These are phyloP conservation scores for Brassica juncea DNA, from an alignment of 345 rosid genomes.

Conservation along the genomic window DNA sequence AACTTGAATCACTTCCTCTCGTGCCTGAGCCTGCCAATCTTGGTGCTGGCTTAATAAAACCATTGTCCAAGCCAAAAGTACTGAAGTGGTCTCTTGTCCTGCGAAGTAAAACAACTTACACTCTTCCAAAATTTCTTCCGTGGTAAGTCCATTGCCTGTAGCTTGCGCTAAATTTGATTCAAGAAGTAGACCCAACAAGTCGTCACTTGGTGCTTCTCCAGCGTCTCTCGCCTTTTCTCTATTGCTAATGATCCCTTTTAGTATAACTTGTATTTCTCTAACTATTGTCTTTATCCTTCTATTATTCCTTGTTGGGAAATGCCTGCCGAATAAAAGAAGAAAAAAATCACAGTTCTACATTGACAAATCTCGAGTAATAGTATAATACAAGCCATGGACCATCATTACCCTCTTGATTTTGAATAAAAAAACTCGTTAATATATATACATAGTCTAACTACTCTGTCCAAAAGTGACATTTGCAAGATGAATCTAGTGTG, in stretches of 20 bases:
- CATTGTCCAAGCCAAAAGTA: slow-evolving; percentile 58
- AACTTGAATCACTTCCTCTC: slow-evolving; percentile 58
- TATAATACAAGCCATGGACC: not conserved
- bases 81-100: slow-evolving; percentile 65
- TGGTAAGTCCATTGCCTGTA: slow-evolving; percentile 40
- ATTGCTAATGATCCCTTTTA: slow-evolving; percentile 42
- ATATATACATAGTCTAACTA: not conserved
- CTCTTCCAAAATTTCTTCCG: slow-evolving; percentile 59
- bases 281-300: slow-evolving; percentile 43
- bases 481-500: not conserved
- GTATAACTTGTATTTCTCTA: slow-evolving; percentile 39
- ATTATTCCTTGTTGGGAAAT: slow-evolving; percentile 51
- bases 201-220: slow-evolving; percentile 39
- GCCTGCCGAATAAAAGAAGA: slow-evolving; percentile 22
- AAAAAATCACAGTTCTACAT: not conserved
- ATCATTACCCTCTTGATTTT: not conserved
- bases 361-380: not conserved
- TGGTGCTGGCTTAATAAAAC: slow-evolving; percentile 50
- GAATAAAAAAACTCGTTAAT: not conserved
- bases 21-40: slow-evolving; percentile 63
- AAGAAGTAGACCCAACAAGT: slow-evolving; percentile 49
- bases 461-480: not conserved
- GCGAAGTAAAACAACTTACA: slow-evolving; percentile 68
- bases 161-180: slow-evolving; percentile 49
- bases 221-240: slow-evolving; percentile 43